Conservation (phyloP, 1,284 basidiomycete species). For the Apiotrichum gracile region DNA sequence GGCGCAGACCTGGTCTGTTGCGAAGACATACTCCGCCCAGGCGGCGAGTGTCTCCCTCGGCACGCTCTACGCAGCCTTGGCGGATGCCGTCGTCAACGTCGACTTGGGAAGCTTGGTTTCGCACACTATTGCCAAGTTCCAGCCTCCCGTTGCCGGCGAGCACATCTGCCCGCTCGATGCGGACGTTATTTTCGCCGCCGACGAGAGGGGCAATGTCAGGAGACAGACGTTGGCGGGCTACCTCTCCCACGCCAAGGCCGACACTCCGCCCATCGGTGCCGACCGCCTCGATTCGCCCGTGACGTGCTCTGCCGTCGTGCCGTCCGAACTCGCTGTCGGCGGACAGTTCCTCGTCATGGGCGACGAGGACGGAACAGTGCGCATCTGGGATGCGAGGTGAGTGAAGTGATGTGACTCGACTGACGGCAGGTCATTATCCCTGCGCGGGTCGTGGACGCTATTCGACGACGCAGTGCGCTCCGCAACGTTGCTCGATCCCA, state of each 20-base stretch:
- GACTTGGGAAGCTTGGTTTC: conserved; percentile 7
- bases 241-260: conserved; percentile 2
- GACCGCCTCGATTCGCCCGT: conserved; percentile 32
- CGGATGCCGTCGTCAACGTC: not conserved
- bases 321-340: not conserved
- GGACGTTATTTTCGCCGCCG: conserved; percentile 9
- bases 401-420: not conserved
- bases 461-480: conserved; percentile 50
- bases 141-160: not conserved
- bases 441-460: conserved; percentile 31
- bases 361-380: conserved; percentile 41
- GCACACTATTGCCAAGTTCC: not conserved
- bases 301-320: conserved; percentile 23
- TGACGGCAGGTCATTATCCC: conserved; percentile 19
- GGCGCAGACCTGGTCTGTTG: not conserved
- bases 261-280: not conserved
- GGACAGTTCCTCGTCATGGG: conserved; percentile 31
- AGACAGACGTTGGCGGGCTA: conserved; percentile 15
- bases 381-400: conserved; percentile 38
- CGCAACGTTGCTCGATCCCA: conserved; percentile 22
- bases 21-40: conserved; percentile 3
- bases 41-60: conserved; percentile 3
- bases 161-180: conserved; percentile 12
- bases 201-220: conserved; percentile 5
- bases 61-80: not conserved